Conservation (phyloP, 75 land plant genomes). For the Selaginella tamariscina region DNA sequence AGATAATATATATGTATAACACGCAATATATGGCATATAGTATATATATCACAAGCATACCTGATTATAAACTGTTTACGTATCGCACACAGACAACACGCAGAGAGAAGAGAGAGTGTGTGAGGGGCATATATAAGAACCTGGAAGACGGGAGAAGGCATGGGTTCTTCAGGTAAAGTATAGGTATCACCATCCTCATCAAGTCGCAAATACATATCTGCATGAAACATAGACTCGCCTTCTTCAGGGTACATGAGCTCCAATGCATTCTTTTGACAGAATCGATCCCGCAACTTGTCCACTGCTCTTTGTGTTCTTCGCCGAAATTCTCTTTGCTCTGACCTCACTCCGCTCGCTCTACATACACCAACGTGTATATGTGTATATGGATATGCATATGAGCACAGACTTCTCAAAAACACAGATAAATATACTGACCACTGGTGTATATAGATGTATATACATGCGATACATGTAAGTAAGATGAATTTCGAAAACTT, state of each 20-base stretch:
- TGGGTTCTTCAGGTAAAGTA: slow-evolving; percentile 20
- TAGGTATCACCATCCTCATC: slow-evolving; percentile 22
- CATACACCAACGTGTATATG: too few relatives aligned
- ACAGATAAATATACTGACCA: too few relatives aligned
- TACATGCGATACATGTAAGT: too few relatives aligned
- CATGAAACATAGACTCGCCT: slow-evolving; percentile 50
- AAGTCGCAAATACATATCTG: slow-evolving; percentile 39
- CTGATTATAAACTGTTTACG: not conserved
- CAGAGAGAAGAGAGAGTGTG: not conserved
- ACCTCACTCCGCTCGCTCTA: slow-evolving; percentile 16
- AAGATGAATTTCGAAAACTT: too few relatives aligned
- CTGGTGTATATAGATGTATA: too few relatives aligned
- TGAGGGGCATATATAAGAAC: slow-evolving; percentile 17
- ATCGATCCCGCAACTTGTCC: slow-evolving; percentile 62
- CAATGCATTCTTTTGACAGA: slow-evolving; percentile 61
- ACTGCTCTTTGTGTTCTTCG: slow-evolving; percentile 49
- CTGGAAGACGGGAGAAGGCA: slow-evolving; percentile 81
- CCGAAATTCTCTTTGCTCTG: slow-evolving; percentile 60
- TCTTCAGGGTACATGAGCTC: slow-evolving; percentile 58
- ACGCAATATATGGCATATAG: not conserved
- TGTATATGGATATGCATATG: too few relatives aligned
- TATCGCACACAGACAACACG: not conserved
- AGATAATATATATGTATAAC: not conserved
- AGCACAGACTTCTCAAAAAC: not conserved
- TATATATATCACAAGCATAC: slow-evolving; percentile 7